phyloP scores from a whole-genome alignment of 1,284 basidiomycete species.

The Malassezia dermatis region DNA sequence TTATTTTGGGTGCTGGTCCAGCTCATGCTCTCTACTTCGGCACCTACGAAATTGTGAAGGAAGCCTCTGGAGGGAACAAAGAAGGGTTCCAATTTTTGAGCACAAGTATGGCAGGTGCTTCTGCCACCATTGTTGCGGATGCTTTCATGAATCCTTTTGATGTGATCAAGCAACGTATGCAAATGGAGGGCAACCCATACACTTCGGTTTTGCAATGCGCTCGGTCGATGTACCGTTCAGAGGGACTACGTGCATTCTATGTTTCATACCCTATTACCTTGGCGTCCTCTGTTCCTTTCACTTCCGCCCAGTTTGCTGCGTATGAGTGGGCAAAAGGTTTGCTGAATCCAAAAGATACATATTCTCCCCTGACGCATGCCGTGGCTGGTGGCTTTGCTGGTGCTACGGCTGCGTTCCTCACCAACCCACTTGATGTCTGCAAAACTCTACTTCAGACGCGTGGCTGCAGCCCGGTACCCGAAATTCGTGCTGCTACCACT shows the following conservation, averaged over 20 bases:
- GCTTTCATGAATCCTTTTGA: constrained; percentile 99
- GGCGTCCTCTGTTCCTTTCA: constrained; percentile 94
- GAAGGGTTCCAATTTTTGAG: constrained; percentile 70
- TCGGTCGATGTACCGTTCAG: constrained; percentile 66
- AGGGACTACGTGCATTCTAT: constrained; percentile 88
- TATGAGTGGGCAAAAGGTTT: constrained; percentile 87
- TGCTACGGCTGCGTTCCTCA: constrained; percentile 84
- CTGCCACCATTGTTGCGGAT: constrained; percentile 87
- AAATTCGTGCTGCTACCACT: constrained; percentile 72
- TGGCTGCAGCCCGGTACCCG: constrained; percentile 67
- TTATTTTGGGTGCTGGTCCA: constrained; percentile 91
- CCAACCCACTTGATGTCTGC: constrained; percentile 95
- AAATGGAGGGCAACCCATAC: constrained; percentile 82
- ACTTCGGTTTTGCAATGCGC: constrained; percentile 74
- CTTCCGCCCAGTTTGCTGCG: constrained; percentile 90
- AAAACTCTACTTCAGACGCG: constrained; percentile 93
- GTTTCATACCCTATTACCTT: constrained; percentile 92
- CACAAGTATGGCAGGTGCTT: constrained; percentile 81
- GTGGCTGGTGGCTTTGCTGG: constrained; percentile 83
- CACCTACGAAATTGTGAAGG: constrained; percentile 86
- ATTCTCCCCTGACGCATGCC: constrained; percentile 85
- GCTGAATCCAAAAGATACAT: constrained; percentile 73
- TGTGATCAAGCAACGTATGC: constrained; percentile 99
- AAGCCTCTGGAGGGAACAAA: constrained; percentile 75
- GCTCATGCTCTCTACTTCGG: constrained; percentile 98